Percentiles rank a stretch among this genome's conserved stretches.
These are phyloP conservation scores for Posidonia australis DNA, from an alignment of 106 monocot species.

Conservation along the genomic window DNA sequence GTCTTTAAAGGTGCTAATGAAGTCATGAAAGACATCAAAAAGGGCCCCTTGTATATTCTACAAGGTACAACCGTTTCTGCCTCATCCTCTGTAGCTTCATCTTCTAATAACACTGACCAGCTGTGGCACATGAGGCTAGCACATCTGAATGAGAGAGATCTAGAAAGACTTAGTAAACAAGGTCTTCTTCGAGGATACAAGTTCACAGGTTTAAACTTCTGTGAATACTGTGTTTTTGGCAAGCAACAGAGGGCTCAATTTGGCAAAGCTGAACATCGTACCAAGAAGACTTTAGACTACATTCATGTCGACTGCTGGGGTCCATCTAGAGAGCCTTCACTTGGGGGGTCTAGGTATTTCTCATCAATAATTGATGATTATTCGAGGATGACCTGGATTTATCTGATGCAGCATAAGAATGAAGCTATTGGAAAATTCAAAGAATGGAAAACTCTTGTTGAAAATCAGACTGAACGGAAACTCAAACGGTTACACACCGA, in stretches of 20 bases:
- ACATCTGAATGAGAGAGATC: neutral
- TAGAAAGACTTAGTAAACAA: neutral
- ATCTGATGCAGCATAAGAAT: neutral
- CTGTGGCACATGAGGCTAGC: neutral
- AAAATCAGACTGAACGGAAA: neutral
- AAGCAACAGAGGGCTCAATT: conserved; percentile 4
- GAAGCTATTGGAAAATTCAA: neutral
- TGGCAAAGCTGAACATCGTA: conserved; percentile 6
- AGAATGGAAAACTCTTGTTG: conserved; percentile 1
- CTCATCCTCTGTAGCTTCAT: too few species aligned
- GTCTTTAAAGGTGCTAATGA: neutral
- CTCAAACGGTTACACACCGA: neutral
- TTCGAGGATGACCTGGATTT: neutral
- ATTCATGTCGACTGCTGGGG: conserved; percentile 13
- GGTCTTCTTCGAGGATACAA: neutral
- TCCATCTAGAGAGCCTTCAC: neutral
- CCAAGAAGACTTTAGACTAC: conserved; percentile 9
- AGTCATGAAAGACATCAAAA: conserved; percentile 3
- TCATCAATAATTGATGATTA: too few species aligned
- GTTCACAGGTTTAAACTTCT: neutral
- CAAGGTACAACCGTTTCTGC: neutral
- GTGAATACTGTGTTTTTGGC: conserved; percentile 8
- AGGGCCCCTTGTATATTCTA: neutral
- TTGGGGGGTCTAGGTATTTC: too few species aligned
- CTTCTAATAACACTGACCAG: too few species aligned